phyloP scores from a whole-genome alignment of 2,329 filamentous ascomycete genomes.

The Diatrype stigma region DNA sequence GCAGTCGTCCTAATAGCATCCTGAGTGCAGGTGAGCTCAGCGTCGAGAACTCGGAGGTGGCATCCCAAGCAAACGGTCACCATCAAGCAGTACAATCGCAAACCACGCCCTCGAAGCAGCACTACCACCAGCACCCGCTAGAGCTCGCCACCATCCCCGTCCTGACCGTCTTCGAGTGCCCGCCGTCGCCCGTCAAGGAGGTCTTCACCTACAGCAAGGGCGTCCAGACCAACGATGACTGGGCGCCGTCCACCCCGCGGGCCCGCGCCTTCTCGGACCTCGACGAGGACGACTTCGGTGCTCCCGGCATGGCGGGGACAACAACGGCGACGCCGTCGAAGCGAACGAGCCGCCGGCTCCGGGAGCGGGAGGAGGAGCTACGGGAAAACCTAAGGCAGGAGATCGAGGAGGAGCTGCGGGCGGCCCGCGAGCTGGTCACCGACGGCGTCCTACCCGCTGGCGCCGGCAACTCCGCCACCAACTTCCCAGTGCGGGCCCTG shows the following conservation, averaged over 20 bases:
- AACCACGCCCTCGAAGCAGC: not conserved
- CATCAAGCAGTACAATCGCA: constrained; percentile 21
- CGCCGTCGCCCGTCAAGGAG: constrained; percentile 72
- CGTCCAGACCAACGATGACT: constrained; percentile 82
- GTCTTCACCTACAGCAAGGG: constrained; percentile 96
- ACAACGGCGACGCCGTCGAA: constrained; percentile 63
- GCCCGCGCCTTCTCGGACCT: constrained; percentile 51
- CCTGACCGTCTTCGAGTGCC: constrained; percentile 75
- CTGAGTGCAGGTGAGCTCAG: constrained; percentile 78
- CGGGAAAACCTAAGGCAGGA: constrained; percentile 79
- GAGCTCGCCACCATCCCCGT: constrained; percentile 70
- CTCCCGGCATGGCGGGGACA: constrained; percentile 47
- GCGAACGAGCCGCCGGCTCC: constrained; percentile 71
- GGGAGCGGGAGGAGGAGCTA: constrained; percentile 84
- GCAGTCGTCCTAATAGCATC: constrained; percentile 82
- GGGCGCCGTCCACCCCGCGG: constrained; percentile 52
- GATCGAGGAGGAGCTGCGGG: constrained; percentile 86
- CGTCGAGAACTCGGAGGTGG: constrained; percentile 64
- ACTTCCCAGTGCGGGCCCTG: constrained; percentile 76
- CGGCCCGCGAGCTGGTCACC: constrained; percentile 57
- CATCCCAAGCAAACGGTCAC: constrained; percentile 41
- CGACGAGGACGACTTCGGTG: constrained; percentile 54
- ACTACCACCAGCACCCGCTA: constrained; percentile 44
- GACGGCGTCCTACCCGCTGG: constrained; percentile 46
- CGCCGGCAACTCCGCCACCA: constrained; percentile 38